Conservation (phyloP, 352 stramenopile species). For the Phytophthora melonis region DNA sequence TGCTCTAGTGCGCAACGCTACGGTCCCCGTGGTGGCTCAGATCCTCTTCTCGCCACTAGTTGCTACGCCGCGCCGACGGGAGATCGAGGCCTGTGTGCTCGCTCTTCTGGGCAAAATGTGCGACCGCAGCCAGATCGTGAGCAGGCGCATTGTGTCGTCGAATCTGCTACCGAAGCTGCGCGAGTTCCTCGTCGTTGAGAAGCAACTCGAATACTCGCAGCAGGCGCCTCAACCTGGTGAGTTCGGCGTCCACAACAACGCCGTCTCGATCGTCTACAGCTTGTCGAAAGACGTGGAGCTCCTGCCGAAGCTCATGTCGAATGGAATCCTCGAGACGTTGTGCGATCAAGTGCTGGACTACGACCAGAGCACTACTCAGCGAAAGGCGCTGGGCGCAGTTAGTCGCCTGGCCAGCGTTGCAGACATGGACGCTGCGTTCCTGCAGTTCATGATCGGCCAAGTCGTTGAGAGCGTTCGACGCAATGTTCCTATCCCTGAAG, state of each 20-base stretch:
- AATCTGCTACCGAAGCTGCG: constrained; percentile 70
- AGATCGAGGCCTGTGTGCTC: constrained; percentile 49
- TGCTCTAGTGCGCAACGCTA: constrained; percentile 75
- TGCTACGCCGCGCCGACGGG: constrained; percentile 36
- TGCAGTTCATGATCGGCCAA: constrained; percentile 27
- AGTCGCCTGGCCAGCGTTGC: constrained; percentile 32
- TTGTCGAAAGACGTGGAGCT: constrained; percentile 76
- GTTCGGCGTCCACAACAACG: constrained; percentile 54
- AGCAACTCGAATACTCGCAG: constrained; percentile 23
- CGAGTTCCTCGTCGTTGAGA: constrained; percentile 41
- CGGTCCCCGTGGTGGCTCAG: constrained; percentile 76
- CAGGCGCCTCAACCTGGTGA: constrained; percentile 11
- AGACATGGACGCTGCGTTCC: constrained; percentile 22
- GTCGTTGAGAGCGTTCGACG: constrained; percentile 49
- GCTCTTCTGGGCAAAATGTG: constrained; percentile 64
- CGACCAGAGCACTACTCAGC: constrained; percentile 46
- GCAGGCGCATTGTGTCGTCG: constrained; percentile 65
- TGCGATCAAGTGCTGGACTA: constrained; percentile 46
- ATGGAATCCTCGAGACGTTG: constrained; percentile 60
- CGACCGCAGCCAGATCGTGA: constrained; percentile 53
- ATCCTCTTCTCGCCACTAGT: constrained; percentile 68
- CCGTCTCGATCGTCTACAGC: constrained; percentile 59
- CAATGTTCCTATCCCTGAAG: constrained; percentile 42
- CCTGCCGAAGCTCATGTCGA: constrained; percentile 63
- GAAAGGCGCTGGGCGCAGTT: constrained; percentile 58